These are phyloP conservation scores for Colletotrichum eremochloae DNA, from an alignment of 2,329 filamentous ascomycete species.

Conservation along the genomic window DNA sequence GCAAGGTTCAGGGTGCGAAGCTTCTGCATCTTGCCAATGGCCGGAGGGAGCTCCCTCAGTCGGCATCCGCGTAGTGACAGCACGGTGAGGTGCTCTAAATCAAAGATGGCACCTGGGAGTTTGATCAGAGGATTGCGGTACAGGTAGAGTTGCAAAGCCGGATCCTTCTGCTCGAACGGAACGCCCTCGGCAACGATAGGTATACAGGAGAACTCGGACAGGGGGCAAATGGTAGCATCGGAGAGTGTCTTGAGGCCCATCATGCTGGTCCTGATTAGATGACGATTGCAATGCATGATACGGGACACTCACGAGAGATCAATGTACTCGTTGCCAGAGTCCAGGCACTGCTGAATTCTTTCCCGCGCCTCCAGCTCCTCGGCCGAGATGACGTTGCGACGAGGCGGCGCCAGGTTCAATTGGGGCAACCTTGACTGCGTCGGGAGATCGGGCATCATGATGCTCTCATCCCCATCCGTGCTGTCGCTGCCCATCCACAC, in stretches of 20 bases:
- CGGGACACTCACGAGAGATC: constrained; percentile 71
- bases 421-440: constrained; percentile 55
- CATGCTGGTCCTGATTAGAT: constrained; percentile 48
- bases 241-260: constrained; percentile 67
- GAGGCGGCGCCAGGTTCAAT: constrained; percentile 49
- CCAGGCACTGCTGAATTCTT: constrained; percentile 66
- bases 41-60: constrained; percentile 71
- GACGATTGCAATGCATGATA: background rate
- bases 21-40: constrained; percentile 69
- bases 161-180: constrained; percentile 70
- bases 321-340: constrained; percentile 69
- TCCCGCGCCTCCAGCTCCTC: constrained; percentile 60
- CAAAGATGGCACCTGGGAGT: constrained; percentile 72
- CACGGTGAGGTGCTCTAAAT: constrained; percentile 71
- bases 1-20: constrained; percentile 75
- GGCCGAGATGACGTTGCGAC: constrained; percentile 49
- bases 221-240: constrained; percentile 67
- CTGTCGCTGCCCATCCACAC: constrained; percentile 76
- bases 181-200: constrained; percentile 68
- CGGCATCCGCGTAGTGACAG: constrained; percentile 76
- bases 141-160: constrained; percentile 72
- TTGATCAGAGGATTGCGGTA: constrained; percentile 68
- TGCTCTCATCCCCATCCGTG: constrained; percentile 59
- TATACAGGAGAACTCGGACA: constrained; percentile 68
- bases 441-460: constrained; percentile 51